These are phyloP conservation scores for Penicillium ochrochloron DNA, from an alignment of 495 filamentous ascomycete genomes.

Conservation along the genomic window DNA sequence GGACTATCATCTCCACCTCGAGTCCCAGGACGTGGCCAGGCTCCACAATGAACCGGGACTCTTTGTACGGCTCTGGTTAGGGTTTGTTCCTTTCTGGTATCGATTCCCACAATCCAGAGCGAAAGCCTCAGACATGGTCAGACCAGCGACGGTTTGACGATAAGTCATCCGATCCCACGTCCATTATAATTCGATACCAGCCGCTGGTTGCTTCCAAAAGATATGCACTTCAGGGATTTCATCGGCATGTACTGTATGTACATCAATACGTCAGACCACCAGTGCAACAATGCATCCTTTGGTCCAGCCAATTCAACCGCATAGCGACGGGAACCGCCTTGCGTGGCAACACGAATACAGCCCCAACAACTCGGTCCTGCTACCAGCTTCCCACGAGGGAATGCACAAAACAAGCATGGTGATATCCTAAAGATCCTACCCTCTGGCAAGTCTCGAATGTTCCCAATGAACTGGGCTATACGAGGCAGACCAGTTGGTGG, in stretches of 20 bases:
- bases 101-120: slow-evolving; percentile 2
- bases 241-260: background rate
- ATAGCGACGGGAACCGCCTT: slow-evolving; percentile 18
- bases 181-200: background rate
- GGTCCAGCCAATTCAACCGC: background rate
- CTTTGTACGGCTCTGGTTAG: slow-evolving; percentile 18
- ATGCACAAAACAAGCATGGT: background rate
- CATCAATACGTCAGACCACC: background rate
- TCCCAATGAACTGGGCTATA: background rate
- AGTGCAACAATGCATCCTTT: background rate
- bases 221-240: background rate
- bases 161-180: background rate
- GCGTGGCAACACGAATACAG: slow-evolving; percentile 10
- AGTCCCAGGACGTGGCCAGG: slow-evolving; percentile 23
- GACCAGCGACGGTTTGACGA: background rate
- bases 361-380: background rate
- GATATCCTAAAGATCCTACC: background rate
- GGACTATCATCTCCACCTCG: slow-evolving; percentile 21
- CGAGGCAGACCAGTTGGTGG: background rate
- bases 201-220: background rate
- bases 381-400: background rate
- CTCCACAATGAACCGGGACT: slow-evolving; percentile 23
- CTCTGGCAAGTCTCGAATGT: background rate
- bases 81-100: slow-evolving; percentile 10
- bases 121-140: background rate